phyloP scores from a whole-genome alignment of 768 basidiomycete species.

The Agrocybe pediades region DNA sequence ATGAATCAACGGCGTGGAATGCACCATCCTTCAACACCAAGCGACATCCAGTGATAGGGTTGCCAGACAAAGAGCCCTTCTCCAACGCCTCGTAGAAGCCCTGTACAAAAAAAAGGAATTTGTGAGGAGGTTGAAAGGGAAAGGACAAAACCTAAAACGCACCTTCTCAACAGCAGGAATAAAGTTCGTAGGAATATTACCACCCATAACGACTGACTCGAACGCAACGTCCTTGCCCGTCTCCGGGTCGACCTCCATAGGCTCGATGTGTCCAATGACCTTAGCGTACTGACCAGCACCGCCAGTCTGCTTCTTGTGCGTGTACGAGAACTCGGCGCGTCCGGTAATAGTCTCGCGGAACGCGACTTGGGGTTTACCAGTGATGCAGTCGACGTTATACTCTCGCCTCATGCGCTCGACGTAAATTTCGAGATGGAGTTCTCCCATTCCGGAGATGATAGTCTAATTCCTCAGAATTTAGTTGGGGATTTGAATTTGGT shows the following conservation, averaged over 20 bases:
- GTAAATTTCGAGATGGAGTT: constrained; percentile 98
- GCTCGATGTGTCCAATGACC: constrained; percentile 89
- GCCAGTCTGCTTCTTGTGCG: constrained; percentile 98
- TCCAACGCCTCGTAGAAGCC: constrained; percentile 95
- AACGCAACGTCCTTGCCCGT: constrained; percentile 85
- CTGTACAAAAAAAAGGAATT: constrained; percentile 36
- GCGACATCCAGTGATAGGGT: constrained; percentile 82
- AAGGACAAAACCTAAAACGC: constrained; percentile 12
- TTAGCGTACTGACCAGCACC: constrained; percentile 97
- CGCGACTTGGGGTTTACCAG: constrained; percentile 95
- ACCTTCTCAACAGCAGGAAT: constrained; percentile 97
- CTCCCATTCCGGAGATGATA: constrained; percentile 99
- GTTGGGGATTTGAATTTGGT: no score
- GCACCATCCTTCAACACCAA: constrained; percentile 91
- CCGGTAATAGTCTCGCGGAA: constrained; percentile 94
- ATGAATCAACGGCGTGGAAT: constrained; percentile 93
- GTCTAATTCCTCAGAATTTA: no score
- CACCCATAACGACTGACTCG: constrained; percentile 88
- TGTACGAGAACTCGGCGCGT: constrained; percentile 81
- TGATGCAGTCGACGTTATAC: constrained; percentile 90
- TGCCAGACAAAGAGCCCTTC: constrained; percentile 88
- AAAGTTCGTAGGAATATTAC: constrained; percentile 86
- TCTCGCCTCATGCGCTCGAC: constrained; percentile 99
- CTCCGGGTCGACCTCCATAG: constrained; percentile 73
- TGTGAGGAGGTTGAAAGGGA: not conserved